A percentile compares a stretch with the other conserved stretches of the same genome.
phyloP scores from a whole-genome alignment of 768 basidiomycete species.

The Mycena metata region DNA sequence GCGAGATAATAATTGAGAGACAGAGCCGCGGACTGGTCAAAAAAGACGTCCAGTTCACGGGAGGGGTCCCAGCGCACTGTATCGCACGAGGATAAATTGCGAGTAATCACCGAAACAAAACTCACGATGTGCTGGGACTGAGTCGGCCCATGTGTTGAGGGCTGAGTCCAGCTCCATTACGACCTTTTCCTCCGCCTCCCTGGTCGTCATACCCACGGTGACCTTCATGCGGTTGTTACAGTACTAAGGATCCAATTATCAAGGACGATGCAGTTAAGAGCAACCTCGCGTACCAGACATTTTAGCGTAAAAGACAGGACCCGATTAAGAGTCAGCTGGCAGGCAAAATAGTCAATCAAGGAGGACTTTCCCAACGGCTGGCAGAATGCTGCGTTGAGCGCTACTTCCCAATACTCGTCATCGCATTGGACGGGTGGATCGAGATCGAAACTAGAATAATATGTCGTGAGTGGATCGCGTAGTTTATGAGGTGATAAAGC shows the following conservation, averaged over 20 bases:
- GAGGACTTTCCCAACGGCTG: slow-evolving; percentile 33
- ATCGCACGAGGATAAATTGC: too few relatives aligned
- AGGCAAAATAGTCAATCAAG: slow-evolving; percentile 48
- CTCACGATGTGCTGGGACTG: slow-evolving; percentile 59
- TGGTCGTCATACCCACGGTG: slow-evolving; percentile 11
- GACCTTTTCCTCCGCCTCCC: slow-evolving; percentile 27
- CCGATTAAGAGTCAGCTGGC: slow-evolving; percentile 42
- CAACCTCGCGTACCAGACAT: slow-evolving; percentile 13
- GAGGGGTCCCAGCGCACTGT: slow-evolving; percentile 63
- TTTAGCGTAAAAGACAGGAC: slow-evolving; percentile 26
- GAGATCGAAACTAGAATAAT: slow-evolving; percentile 27
- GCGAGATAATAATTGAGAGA: slow-evolving; percentile 42
- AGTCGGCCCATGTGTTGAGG: slow-evolving; percentile 66
- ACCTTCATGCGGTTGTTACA: slow-evolving; percentile 21
- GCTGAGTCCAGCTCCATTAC: slow-evolving; percentile 49
- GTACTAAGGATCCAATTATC: slow-evolving; percentile 9
- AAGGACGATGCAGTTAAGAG: too few relatives aligned
- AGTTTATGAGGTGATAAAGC: not conserved
- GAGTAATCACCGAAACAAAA: too few relatives aligned
- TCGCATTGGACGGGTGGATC: slow-evolving; percentile 3
- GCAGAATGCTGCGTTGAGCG: slow-evolving; percentile 25
- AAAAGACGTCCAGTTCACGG: slow-evolving; percentile 54
- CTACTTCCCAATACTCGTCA: slow-evolving; percentile 26
- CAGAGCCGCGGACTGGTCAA: slow-evolving; percentile 45
- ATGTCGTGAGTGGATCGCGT: not conserved